Evolutionary conservation across 179 eudicot genomes (phyloP).

Genomic region (Beta lomatogona): DNA sequence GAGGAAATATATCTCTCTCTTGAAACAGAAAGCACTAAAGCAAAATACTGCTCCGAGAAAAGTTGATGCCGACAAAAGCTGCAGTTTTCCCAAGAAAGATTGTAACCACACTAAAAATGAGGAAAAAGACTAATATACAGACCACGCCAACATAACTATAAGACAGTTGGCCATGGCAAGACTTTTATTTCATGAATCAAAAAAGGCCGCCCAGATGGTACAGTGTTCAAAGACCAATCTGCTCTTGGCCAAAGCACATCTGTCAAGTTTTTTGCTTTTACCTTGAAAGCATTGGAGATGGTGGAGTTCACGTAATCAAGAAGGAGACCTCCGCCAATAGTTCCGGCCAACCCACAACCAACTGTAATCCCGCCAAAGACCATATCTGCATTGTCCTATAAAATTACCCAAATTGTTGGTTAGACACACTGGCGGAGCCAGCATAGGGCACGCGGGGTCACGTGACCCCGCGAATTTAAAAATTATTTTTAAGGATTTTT

Average conservation of each 20-base stretch:
- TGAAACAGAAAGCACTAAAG: constrained; percentile 80
- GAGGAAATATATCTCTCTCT: constrained; percentile 62
- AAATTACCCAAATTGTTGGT: constrained; percentile 6
- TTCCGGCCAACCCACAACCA: constrained; percentile 78
- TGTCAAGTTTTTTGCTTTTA: constrained; percentile 20
- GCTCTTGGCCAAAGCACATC: background rate
- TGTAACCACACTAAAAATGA: constrained; percentile 3
- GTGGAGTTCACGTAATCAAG: constrained; percentile 74
- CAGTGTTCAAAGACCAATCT: too few relatives aligned
- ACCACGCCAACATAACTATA: background rate
- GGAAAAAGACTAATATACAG: background rate
- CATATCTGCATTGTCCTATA: constrained; percentile 77
- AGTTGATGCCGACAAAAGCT: constrained; percentile 84
- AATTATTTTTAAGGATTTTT: too few relatives aligned
- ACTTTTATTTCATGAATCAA: background rate
- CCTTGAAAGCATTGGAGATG: constrained; percentile 92
- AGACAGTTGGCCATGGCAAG: background rate
- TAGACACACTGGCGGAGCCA: too few relatives aligned
- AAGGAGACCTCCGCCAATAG: constrained; percentile 74
- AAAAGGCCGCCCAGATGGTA: too few relatives aligned
- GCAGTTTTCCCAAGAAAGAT: constrained; percentile 31
- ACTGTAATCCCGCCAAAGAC: constrained; percentile 84
- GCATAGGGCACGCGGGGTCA: too few relatives aligned
- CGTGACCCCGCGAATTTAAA: too few relatives aligned
- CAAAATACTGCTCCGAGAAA: constrained; percentile 77